A percentile compares a stretch with the other conserved stretches of the same genome.
Conservation (phyloP, 2,329 filamentous ascomycete species). For the Kalaharituber pfeilii region DNA sequence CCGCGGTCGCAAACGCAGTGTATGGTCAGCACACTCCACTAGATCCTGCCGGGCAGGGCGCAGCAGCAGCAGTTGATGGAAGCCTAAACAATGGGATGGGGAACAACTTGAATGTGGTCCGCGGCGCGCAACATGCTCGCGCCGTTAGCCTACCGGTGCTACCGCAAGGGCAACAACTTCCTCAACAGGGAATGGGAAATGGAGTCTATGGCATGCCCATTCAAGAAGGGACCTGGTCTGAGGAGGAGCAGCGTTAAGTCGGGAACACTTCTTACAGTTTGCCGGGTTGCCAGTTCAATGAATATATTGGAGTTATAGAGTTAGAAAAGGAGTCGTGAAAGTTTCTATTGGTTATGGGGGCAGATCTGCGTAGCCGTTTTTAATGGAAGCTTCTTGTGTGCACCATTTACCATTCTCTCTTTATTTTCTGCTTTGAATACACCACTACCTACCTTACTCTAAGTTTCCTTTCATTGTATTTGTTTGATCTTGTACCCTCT, state of each 20-base stretch:
- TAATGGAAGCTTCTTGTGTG: conserved; percentile 13
- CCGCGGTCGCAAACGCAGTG: conserved; percentile 57
- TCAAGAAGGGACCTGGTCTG: not conserved
- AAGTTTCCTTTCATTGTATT: conserved; percentile 19
- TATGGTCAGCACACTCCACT: conserved; percentile 36
- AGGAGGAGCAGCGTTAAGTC: not conserved
- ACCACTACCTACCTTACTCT: conserved; percentile 13
- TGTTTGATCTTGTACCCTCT: conserved; percentile 18
- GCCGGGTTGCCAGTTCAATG: not conserved
- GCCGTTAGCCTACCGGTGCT: conserved; percentile 74
- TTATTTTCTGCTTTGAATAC: conserved; percentile 12
- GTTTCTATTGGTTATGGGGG: conserved; percentile 9
- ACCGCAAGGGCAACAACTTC: conserved; percentile 35
- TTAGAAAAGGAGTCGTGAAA: not conserved
- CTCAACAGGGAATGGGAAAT: conserved; percentile 22
- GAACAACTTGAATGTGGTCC: conserved; percentile 26
- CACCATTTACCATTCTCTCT: conserved; percentile 17
- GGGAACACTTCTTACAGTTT: not conserved
- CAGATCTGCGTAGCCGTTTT: conserved; percentile 12
- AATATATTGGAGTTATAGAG: conserved; percentile 3
- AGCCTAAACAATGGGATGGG: conserved; percentile 28
- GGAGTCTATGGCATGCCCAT: conserved; percentile 27
- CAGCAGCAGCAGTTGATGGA: conserved; percentile 12
- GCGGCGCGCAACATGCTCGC: conserved; percentile 48
- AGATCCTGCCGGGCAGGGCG: conserved; percentile 13